phyloP scores from a whole-genome alignment of 2,329 filamentous ascomycete species.

The Stachybotrys echinatus region DNA sequence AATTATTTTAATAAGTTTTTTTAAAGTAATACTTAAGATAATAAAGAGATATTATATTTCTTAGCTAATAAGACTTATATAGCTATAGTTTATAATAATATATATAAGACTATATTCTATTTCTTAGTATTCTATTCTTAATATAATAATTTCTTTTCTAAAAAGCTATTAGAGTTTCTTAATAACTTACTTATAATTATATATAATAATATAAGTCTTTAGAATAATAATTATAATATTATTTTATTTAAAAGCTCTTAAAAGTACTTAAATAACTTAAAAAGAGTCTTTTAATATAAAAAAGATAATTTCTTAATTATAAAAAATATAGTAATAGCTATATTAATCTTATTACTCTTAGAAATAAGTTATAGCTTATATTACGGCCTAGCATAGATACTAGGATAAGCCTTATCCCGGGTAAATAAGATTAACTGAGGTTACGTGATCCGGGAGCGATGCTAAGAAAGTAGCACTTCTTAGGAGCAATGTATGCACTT shows the following conservation, averaged over 20 bases:
- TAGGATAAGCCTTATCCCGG: too few relatives aligned
- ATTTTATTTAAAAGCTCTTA: background rate
- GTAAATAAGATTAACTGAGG: too few relatives aligned
- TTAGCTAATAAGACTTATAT: slow-evolving; percentile 16
- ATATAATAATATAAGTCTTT: background rate
- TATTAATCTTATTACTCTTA: background rate
- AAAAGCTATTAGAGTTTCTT: background rate
- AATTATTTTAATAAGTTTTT: slow-evolving; percentile 11
- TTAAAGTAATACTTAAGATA: slow-evolving; percentile 11
- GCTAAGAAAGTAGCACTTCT: too few relatives aligned
- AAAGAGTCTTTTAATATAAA: too few relatives aligned
- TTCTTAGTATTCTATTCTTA: slow-evolving; percentile 13
- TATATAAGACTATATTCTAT: slow-evolving; percentile 9
- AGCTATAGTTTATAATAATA: slow-evolving; percentile 11
- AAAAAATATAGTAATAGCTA: too few relatives aligned
- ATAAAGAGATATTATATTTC: slow-evolving; percentile 10
- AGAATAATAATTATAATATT: background rate
- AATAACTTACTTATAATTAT: background rate
- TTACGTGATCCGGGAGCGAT: too few relatives aligned
- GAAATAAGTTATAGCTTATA: background rate
- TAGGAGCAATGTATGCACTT: too few relatives aligned
- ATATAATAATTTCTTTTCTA: background rate
- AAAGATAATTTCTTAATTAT: background rate
- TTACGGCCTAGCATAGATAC: too few relatives aligned
- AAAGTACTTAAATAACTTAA: background rate